Base-by-base conservation (phyloP, 148 eudicot genomes). In the Fagopyrum esculentum region DNA sequence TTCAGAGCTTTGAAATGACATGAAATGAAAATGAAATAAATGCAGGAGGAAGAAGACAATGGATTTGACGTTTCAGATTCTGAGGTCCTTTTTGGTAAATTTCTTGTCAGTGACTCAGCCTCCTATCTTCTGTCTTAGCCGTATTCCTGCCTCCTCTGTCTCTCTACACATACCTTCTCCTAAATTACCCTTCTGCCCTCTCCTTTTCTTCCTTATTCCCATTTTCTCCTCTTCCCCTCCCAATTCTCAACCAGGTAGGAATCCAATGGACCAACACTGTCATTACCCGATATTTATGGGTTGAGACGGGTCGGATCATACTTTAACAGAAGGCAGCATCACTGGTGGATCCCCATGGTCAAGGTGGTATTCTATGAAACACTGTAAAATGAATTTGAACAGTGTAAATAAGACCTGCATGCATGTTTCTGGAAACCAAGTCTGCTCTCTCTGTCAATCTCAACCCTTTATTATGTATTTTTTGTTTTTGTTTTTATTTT, bases 41-140 rank as follows among this genome's bases (percentile, higher is more conserved):
- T 64, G 45, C 45, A 64, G n/a, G 45, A 35, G 71, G 71, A 66
- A 35, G n/a, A 6, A 43, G 71, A 66, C 71, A 40, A 40, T 13
- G 6, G 71, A 66, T 40, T 66, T 66, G 71, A 66, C 71, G 71
- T 66, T 66, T 66, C 71, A 66, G 71, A 66, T 66, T 66, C 71
- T 40, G 46, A 40, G 44, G 46, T 6, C 44, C 66, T 59, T 59
- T 30, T 63, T 30, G 30, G 71, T 66, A 66, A 66, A 66, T 66
- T 66, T 66, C 19, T 17, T 66, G 71, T 66, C 71, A 66, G 46
- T 66, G 71, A 66, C 71, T 66, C 71, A 66, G 71, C 71, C 63
- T 7, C 30, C 45, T 35, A 35, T 66, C 71, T 43, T 40, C 47
- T 66, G 19, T 43, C 47, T 43, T 46, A 66, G 71, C 71, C 71